A percentile compares a stretch with the other conserved stretches of the same genome.
Evolutionary conservation across 2,329 filamentous ascomycete species (phyloP).

Genomic region (Aspergillus sp.): DNA sequence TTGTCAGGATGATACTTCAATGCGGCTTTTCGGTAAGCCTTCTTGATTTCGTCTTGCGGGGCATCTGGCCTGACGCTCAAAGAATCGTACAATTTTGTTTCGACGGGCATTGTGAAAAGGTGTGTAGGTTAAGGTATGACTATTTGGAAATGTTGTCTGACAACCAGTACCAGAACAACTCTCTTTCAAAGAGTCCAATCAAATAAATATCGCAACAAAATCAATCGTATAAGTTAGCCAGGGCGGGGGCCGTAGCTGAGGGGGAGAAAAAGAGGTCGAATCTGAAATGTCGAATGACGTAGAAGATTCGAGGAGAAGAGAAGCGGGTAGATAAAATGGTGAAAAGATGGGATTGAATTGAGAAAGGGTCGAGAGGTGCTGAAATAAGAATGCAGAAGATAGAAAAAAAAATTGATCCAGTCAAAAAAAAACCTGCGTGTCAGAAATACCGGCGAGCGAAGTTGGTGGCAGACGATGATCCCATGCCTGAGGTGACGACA

Average conservation of each 20-base stretch:
- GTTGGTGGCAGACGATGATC: slow-evolving; percentile 5
- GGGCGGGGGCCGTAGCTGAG: too few species aligned
- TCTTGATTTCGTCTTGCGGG: slow-evolving; percentile 92
- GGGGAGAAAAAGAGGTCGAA: slow-evolving; percentile 1
- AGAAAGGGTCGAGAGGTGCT: too few species aligned
- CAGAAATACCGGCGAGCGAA: neutral
- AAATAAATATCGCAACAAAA: too few species aligned
- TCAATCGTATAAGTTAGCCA: too few species aligned
- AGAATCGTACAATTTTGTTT: slow-evolving; percentile 91
- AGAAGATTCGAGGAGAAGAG: slow-evolving; percentile 24
- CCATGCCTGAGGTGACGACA: neutral
- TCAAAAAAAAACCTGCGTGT: too few species aligned
- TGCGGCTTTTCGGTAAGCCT: slow-evolving; percentile 77
- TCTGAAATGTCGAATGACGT: slow-evolving; percentile 27
- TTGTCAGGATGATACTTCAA: slow-evolving; percentile 96
- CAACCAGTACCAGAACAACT: too few species aligned
- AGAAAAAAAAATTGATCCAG: neutral
- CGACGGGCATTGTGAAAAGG: slow-evolving; percentile 70
- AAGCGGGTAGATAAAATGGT: neutral
- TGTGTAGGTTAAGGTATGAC: neutral
- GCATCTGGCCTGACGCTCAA: slow-evolving; percentile 75
- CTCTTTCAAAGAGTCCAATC: too few species aligned
- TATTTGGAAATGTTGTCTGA: too few species aligned
- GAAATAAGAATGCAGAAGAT: neutral
- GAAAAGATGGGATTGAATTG: neutral